Evolutionary conservation across 116 monocot species (phyloP).

Genomic region (Zostera marina): DNA sequence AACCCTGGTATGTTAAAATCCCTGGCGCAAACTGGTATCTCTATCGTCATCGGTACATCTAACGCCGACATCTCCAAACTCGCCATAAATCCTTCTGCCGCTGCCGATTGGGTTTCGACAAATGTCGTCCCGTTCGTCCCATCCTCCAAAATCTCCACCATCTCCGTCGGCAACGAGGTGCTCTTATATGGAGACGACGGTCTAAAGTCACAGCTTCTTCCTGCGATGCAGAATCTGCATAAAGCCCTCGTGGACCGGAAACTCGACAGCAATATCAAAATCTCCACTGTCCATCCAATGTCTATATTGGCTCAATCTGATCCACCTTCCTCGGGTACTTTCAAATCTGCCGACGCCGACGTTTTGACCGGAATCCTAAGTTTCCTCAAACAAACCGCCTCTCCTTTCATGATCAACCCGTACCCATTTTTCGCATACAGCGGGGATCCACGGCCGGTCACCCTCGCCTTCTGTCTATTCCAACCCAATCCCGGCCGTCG

Average conservation of each 20-base stretch:
- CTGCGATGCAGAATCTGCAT: conserved; percentile 66
- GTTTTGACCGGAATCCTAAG: conserved; percentile 27
- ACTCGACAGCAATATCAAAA: conserved; percentile 21
- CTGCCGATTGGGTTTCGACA: conserved; percentile 31
- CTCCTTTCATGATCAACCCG: conserved; percentile 85
- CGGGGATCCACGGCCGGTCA: conserved; percentile 52
- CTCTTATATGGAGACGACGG: conserved; percentile 31
- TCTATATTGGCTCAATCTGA: conserved; percentile 50
- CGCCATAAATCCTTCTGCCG: conserved; percentile 39
- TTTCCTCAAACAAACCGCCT: conserved; percentile 37
- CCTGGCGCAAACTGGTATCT: conserved; percentile 39
- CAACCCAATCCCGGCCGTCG: conserved; percentile 48
- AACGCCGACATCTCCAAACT: conserved; percentile 52
- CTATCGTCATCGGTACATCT: conserved; percentile 44
- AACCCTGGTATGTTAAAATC: conserved; percentile 45
- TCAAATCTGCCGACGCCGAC: conserved; percentile 29
- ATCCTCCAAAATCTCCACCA: conserved; percentile 32
- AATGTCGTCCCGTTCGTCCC: conserved; percentile 46
- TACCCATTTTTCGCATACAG: conserved; percentile 85
- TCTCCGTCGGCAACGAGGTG: conserved; percentile 75
- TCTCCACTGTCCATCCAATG: conserved; percentile 73
- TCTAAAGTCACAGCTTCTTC: conserved; percentile 39
- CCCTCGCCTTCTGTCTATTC: conserved; percentile 79
- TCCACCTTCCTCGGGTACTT: conserved; percentile 66
- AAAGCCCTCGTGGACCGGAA: conserved; percentile 25